Base-by-base conservation (phyloP, 2,329 filamentous ascomycete genomes). In the Scedosporium aurantiacum region DNA sequence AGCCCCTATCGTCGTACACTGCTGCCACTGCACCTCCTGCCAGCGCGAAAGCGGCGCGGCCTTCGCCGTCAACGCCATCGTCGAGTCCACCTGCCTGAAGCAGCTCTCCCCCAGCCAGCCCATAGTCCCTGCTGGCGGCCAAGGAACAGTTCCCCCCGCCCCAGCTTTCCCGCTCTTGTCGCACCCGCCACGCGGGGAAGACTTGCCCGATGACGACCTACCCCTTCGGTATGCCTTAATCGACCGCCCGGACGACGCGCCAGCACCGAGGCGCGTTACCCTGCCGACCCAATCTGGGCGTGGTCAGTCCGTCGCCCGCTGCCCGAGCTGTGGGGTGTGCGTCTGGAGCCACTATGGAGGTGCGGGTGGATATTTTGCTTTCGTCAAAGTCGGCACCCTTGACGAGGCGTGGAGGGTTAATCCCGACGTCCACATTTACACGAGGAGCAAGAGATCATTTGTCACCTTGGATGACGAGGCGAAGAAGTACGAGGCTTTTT, bases 11-110 rank as follows among this genome's bases (percentile, higher is more conserved):
- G 63, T 75, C 60, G 71, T 75, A 28, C 73, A 80, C 66, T 76
- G 73, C 71, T 80, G 78, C 68, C 74, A 78, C 68, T 80, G 77
- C 69, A 75, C 74, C 32, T 68, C 68, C 63, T 80, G 78, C 69
- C 77, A 79, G 65, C 73, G 71, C 61, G 75, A 78, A 66, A 74
- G 72, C 18, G 77, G 78, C 62, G 69, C 71, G 50, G 71, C 67
- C 62, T 70, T 73, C 58, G 70, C 67, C 68, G 59, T 78, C 64
- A 79, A 78, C 69, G 72, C 73, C 72, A 25, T 66, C 23, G 21
- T 54, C 21, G 50, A 54, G 21, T 54, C 50, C 18, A 27, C 50
- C 6, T 54, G 2, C 10, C 18, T 54, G 5, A 23, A 54, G 21
- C 50, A 54, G 50, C 50, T 54, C 50, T 54, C 50, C 50, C 43